These are phyloP conservation scores for Solanum peruvianum DNA, from an alignment of 257 asterid genomes.

Conservation along the genomic window DNA sequence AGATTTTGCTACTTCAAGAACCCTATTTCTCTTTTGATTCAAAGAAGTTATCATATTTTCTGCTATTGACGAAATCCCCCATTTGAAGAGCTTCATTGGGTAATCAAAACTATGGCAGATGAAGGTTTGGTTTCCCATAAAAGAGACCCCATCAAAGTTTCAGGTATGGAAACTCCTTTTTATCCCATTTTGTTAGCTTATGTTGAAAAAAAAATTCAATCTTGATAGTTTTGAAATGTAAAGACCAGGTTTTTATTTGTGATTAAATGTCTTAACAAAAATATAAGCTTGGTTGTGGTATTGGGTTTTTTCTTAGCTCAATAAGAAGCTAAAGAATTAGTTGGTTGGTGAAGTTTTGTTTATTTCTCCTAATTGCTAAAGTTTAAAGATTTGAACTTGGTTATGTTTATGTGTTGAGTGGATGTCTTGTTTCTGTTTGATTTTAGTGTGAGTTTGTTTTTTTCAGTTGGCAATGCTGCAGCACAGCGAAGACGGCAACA, in stretches of 20 bases:
- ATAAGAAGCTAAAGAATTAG: background rate
- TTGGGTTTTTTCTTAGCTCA: background rate
- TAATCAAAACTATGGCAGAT: slow-evolving; percentile 46
- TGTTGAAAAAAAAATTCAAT: background rate
- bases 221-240: background rate
- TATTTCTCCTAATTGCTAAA: background rate
- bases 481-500: slow-evolving; percentile 75
- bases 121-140: slow-evolving; percentile 41
- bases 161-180: slow-evolving; percentile 30
- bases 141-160: slow-evolving; percentile 64
- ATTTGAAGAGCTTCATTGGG: background rate
- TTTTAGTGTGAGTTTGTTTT: background rate
- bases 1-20: background rate
- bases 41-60: background rate
- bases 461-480: slow-evolving; percentile 69
- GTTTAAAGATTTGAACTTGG: background rate
- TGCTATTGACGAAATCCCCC: background rate
- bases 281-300: background rate
- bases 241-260: background rate
- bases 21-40: background rate
- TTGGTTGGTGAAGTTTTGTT: background rate
- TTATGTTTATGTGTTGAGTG: background rate
- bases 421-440: too few species aligned
- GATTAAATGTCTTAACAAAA: background rate
- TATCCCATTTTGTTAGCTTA: background rate